These are phyloP conservation scores for Kodamaea neixiangensis DNA, from an alignment of 805 yeast genomes.

Conservation along the genomic window DNA sequence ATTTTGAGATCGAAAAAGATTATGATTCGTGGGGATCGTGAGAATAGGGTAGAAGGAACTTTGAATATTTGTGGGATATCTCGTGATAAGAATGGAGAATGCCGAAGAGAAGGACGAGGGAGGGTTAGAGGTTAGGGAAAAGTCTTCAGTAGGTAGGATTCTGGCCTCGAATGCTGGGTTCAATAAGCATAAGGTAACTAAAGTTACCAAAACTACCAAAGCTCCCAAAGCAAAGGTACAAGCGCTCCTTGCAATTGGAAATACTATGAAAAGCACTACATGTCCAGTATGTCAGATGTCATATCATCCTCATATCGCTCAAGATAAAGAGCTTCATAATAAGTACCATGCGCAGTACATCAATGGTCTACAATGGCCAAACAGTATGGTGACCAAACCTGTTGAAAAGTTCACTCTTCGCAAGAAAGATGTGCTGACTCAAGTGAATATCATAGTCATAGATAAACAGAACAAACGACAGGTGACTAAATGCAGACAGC, in stretches of 20 bases:
- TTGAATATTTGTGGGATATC: not conserved
- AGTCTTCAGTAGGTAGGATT: too few species aligned
- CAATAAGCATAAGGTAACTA: too few species aligned
- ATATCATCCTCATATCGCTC: slow-evolving; percentile 39
- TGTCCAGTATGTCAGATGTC: slow-evolving; percentile 59
- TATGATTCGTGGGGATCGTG: not conserved
- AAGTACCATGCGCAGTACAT: slow-evolving; percentile 52
- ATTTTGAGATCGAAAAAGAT: not conserved
- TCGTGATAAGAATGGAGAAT: not conserved
- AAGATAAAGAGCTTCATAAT: slow-evolving; percentile 50
- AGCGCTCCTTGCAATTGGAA: slow-evolving; percentile 8
- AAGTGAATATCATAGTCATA: slow-evolving; percentile 20
- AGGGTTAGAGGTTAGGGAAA: too few species aligned
- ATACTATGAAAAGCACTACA: slow-evolving; percentile 20
- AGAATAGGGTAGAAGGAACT: not conserved
- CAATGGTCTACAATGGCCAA: slow-evolving; percentile 53
- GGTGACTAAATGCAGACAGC: slow-evolving; percentile 26
- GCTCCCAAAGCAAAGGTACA: slow-evolving; percentile 4
- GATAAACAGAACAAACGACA: slow-evolving; percentile 24
- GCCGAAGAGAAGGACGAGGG: not conserved
- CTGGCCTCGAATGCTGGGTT: too few species aligned
- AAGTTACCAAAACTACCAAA: not conserved
- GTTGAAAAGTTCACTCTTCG: not conserved
- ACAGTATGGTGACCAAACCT: slow-evolving; percentile 4
- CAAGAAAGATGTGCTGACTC: slow-evolving; percentile 1